Evolutionary conservation across 1,139 yeast genomes (phyloP).

Genomic region (Hemisphaericaspora xylofermentans): DNA sequence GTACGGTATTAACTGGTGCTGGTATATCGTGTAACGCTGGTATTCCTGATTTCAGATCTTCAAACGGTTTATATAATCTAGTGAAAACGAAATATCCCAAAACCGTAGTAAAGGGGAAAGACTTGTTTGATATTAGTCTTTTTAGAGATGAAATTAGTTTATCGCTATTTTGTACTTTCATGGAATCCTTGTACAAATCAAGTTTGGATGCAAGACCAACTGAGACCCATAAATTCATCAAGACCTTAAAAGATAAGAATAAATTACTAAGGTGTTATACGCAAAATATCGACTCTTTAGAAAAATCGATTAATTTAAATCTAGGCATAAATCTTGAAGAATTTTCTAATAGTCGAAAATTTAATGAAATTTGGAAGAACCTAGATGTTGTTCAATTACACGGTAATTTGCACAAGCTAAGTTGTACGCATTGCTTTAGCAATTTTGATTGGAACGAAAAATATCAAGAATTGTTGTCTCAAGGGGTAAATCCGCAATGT

Average conservation of each 20-base stretch:
- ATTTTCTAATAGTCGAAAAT: conserved; percentile 25
- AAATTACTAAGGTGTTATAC: conserved; percentile 82
- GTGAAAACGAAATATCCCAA: conserved; percentile 66
- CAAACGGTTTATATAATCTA: conserved; percentile 77
- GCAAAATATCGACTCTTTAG: conserved; percentile 64
- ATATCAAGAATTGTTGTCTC: conserved; percentile 41
- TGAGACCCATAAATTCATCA: conserved; percentile 76
- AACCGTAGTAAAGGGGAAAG: conserved; percentile 75
- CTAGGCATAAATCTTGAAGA: conserved; percentile 38
- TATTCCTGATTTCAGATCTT: conserved; percentile 88
- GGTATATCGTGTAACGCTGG: conserved; percentile 97
- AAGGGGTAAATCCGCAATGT: conserved; percentile 66
- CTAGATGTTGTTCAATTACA: conserved; percentile 85
- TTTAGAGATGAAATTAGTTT: conserved; percentile 68
- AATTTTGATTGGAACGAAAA: conserved; percentile 62
- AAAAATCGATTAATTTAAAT: conserved; percentile 41
- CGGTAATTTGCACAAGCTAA: conserved; percentile 76
- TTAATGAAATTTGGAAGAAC: conserved; percentile 52
- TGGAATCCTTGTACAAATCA: conserved; percentile 67
- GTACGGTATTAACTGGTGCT: conserved; percentile 81
- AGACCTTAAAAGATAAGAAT: conserved; percentile 58
- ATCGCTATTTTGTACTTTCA: conserved; percentile 72
- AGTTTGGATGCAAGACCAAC: conserved; percentile 75
- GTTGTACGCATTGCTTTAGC: conserved; percentile 69
- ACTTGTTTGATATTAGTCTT: conserved; percentile 80